These are phyloP conservation scores for Boletus patriciae DNA, from an alignment of 768 basidiomycete species.

Conservation along the genomic window DNA sequence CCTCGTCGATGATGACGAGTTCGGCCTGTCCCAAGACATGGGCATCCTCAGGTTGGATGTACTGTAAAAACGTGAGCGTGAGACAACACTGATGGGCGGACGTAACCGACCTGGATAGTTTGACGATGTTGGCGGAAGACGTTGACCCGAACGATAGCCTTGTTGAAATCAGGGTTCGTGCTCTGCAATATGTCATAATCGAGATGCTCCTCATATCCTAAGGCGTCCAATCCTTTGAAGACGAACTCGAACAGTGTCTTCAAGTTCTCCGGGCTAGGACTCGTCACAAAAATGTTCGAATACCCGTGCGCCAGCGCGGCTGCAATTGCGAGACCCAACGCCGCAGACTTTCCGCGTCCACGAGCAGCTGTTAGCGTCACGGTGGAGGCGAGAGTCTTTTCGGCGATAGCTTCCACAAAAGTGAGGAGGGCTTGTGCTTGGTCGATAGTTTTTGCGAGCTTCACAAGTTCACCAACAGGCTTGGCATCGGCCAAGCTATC, in stretches of 20 bases:
- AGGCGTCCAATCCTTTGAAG: slow-evolving; percentile 91
- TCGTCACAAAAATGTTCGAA: slow-evolving; percentile 97
- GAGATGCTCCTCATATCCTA: slow-evolving; percentile 96
- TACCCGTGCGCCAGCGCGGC: slow-evolving; percentile 93
- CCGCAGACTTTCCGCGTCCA: slow-evolving; percentile 96
- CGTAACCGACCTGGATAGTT: slow-evolving; percentile 81
- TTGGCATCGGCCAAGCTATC: slow-evolving; percentile 77
- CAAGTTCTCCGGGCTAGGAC: slow-evolving; percentile 95
- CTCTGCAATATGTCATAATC: slow-evolving; percentile 97
- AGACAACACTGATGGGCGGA: background rate
- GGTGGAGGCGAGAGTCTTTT: slow-evolving; percentile 91
- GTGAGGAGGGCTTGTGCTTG: slow-evolving; percentile 94
- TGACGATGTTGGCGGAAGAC: slow-evolving; percentile 91
- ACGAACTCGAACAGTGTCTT: slow-evolving; percentile 98
- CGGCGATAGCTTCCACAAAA: slow-evolving; percentile 90
- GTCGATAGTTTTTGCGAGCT: slow-evolving; percentile 88
- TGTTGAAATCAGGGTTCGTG: slow-evolving; percentile 92
- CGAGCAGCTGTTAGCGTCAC: slow-evolving; percentile 93
- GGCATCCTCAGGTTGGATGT: slow-evolving; percentile 97
- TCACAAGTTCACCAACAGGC: slow-evolving; percentile 85
- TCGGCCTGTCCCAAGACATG: slow-evolving; percentile 98
- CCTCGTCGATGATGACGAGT: slow-evolving; percentile 96
- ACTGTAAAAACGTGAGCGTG: slow-evolving; percentile 49
- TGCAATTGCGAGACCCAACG: slow-evolving; percentile 92
- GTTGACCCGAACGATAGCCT: slow-evolving; percentile 94